A percentile compares a stretch with the other conserved stretches of the same genome.
Conservation (phyloP, 2,329 filamentous ascomycete genomes). For the Fusarium oxysporum region DNA sequence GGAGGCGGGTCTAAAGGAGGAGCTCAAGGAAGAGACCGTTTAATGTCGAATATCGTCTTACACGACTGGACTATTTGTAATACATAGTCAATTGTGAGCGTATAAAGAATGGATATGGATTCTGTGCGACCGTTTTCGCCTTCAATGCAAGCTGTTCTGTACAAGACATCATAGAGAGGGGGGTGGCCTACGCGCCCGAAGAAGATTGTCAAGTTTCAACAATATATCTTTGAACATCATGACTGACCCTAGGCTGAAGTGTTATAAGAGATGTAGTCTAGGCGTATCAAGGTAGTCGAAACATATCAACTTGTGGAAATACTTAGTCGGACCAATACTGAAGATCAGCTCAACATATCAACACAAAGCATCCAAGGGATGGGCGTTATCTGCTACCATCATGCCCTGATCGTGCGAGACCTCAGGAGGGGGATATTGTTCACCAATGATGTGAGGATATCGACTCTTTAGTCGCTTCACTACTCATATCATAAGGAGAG, state of each 20-base stretch:
- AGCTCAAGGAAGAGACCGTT: conserved; percentile 36
- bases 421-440: no score
- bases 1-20: conserved; percentile 36
- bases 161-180: not conserved
- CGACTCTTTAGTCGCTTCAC: not conserved
- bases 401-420: not conserved
- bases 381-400: not conserved
- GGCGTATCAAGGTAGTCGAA: not conserved
- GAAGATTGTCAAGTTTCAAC: not conserved
- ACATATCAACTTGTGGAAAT: not conserved
- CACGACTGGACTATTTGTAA: conserved; percentile 13
- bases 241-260: not conserved
- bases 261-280: not conserved
- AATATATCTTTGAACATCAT: not conserved
- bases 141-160: not conserved
- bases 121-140: not conserved
- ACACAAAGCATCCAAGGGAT: not conserved
- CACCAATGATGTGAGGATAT: not conserved
- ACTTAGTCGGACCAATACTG: not conserved
- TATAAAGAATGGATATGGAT: not conserved
- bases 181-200: not conserved
- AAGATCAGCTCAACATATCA: not conserved
- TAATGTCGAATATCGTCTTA: conserved; percentile 14
- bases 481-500: not conserved
- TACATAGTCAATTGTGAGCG: not conserved